A percentile compares a stretch with the other conserved stretches of the same genome.
phyloP scores from a whole-genome alignment of 2,329 filamentous ascomycete species.

The Thielaviopsis populi region DNA sequence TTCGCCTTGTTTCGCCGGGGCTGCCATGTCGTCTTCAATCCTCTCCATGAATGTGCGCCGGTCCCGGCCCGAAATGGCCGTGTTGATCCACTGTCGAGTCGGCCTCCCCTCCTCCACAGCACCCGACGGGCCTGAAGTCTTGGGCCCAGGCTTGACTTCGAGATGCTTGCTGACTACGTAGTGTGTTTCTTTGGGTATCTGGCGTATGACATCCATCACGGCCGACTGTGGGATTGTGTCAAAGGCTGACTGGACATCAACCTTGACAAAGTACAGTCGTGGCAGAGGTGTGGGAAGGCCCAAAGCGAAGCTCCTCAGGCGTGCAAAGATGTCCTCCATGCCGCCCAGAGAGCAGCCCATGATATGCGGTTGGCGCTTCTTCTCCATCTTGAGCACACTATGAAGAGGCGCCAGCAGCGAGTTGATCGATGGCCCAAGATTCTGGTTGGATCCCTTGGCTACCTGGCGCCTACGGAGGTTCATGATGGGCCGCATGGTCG shows the following conservation, averaged over 20 bases:
- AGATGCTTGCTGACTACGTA: slow-evolving; percentile 65
- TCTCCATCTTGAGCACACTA: slow-evolving; percentile 65
- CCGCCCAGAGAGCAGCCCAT: slow-evolving; percentile 75
- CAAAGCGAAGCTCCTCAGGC: slow-evolving; percentile 54
- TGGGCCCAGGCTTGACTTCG: slow-evolving; percentile 44
- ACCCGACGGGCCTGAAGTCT: slow-evolving; percentile 8
- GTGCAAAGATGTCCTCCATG: slow-evolving; percentile 61
- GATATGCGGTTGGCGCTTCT: slow-evolving; percentile 35
- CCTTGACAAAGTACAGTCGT: slow-evolving; percentile 71
- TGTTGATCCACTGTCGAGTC: slow-evolving; percentile 36
- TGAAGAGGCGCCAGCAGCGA: slow-evolving; percentile 54
- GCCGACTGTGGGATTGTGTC: slow-evolving; percentile 81
- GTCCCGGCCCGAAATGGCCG: slow-evolving; percentile 32
- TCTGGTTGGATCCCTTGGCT: slow-evolving; percentile 20
- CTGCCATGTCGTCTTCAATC: slow-evolving; percentile 24
- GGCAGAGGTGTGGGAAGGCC: slow-evolving; percentile 30
- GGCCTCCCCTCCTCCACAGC: slow-evolving; percentile 24
- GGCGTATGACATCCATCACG: slow-evolving; percentile 51
- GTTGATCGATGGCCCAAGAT: slow-evolving; percentile 31
- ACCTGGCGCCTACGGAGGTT: slow-evolving; percentile 57
- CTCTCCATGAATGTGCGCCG: slow-evolving; percentile 31
- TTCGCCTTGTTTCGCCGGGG: background rate
- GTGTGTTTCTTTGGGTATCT: slow-evolving; percentile 37
- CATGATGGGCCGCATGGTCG: slow-evolving; percentile 66
- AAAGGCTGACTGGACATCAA: slow-evolving; percentile 85